Evolutionary conservation across 2,329 filamentous ascomycete genomes (phyloP), one percentile per base, ranked within the genome.

Genomic region (Lachnellula hyalina): DNA sequence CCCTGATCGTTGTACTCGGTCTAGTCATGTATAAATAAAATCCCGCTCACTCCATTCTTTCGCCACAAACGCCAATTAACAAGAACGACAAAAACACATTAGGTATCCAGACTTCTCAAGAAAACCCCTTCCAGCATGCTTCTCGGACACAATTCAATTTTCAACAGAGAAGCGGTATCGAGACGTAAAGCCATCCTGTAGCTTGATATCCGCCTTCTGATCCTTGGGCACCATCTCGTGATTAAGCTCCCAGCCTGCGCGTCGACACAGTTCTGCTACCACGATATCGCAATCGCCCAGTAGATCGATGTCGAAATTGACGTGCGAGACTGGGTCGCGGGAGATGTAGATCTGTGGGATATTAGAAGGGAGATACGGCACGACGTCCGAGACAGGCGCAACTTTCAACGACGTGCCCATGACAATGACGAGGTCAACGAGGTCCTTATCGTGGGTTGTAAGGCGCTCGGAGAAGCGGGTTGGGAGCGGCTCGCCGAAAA

Each of bases 351-450:
- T 89, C 72, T 96, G 91, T 6, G 92, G 92, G 40, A 96, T 84
- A 56, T 89, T 72, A n/a, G 83, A 74, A 1, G 90, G 89, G 44
- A 96, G 71, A 64, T 87, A 88, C 36, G 87, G 86, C 1, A 91
- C 88, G 47, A 99, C 90, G 71, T 97, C 92, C 35, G 89, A 92
- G 2, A 99, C 94, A 35, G 94, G 94, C 1, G 90, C 91, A 2
- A 99, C 94, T 71, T 97, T 96, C 68, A 99, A 83, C 32, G 88
- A 94, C 0, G 94, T 99, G 61, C 94, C 94, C 65, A 99, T 96
- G 62, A 97, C 92, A 62, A 99, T 86, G 62, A 97, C 89, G 15
- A 99, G 80, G 69, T 99, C 94, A 1, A 89, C 89, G 54, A 82
- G 77, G 60, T 90, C 83, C 56, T 84, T 84, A 71, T 99, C 94